Evolutionary conservation across 306 rosid species (phyloP).

Genomic region (Calophaca sinica): DNA sequence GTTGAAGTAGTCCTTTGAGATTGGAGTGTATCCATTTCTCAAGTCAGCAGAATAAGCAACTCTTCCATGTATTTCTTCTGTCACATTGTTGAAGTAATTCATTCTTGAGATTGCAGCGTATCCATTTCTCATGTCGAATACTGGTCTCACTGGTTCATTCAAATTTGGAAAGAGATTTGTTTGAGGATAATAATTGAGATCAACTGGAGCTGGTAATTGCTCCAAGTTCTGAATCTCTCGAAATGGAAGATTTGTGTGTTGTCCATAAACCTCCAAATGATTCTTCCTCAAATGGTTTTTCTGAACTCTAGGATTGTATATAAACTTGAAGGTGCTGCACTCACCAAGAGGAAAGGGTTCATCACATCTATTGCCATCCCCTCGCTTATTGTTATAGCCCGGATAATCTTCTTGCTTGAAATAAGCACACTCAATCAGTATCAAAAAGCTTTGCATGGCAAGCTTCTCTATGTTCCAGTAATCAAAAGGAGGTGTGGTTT

Average conservation of each 20-base stretch:
- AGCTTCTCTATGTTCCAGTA: conserved; percentile 52
- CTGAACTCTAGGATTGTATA: conserved; percentile 6
- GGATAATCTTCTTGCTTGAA: conserved; percentile 60
- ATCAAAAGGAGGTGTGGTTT: conserved; percentile 51
- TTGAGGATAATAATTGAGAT: conserved; percentile 37
- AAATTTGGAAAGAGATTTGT: not conserved
- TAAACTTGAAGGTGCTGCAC: conserved; percentile 61
- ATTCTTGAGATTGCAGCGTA: not conserved
- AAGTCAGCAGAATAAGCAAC: not conserved
- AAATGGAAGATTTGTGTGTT: conserved; percentile 18
- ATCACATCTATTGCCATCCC: conserved; percentile 57
- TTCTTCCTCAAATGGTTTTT: not conserved
- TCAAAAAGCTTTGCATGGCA: conserved; percentile 42
- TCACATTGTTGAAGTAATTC: conserved; percentile 3
- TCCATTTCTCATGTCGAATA: not conserved
- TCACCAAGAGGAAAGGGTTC: conserved; percentile 59
- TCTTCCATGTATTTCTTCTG: conserved; percentile 24
- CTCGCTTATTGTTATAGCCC: conserved; percentile 61
- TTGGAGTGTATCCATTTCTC: not conserved
- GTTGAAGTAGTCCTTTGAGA: not conserved
- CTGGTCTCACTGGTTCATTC: not conserved
- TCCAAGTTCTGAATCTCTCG: not conserved
- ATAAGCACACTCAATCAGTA: conserved; percentile 40
- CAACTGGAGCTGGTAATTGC: conserved; percentile 15
- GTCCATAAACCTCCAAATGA: not conserved